phyloP scores from a whole-genome alignment of 257 asterid genomes.

The Solanum lignicaule region DNA sequence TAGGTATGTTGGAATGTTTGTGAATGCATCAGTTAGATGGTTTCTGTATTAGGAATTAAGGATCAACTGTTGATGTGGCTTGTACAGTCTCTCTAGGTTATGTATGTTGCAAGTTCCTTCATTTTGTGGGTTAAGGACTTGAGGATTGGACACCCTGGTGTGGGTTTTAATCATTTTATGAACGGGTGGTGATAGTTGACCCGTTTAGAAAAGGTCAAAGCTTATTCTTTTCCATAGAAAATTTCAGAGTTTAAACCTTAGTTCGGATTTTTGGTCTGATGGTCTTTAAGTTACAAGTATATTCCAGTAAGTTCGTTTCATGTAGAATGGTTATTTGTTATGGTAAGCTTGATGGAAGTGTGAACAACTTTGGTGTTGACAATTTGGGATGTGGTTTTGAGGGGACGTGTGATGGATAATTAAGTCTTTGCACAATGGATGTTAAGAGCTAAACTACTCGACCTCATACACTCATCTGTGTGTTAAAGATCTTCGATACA shows the following conservation, averaged over 20 bases:
- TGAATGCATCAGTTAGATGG: not conserved
- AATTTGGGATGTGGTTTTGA: not conserved
- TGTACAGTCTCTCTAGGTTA: not conserved
- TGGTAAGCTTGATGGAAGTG: not conserved
- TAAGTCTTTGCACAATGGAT: not conserved
- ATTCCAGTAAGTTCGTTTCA: not conserved
- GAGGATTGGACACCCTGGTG: not conserved
- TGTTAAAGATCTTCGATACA: not conserved
- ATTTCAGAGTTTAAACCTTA: not conserved
- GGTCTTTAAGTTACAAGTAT: not conserved
- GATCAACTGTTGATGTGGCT: not conserved
- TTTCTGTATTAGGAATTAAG: not conserved
- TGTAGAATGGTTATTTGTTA: not conserved
- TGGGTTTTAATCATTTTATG: not conserved
- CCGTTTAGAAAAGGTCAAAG: not conserved
- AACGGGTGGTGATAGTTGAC: not conserved
- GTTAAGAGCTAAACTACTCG: not conserved
- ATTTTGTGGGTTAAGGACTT: not conserved
- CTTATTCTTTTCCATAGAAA: not conserved
- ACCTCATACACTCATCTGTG: not conserved
- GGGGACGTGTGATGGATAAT: not conserved
- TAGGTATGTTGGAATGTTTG: not conserved
- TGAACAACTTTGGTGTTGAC: not conserved
- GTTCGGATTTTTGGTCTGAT: not conserved
- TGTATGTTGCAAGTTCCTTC: not conserved